Percentiles rank a stretch among this genome's conserved stretches.
These are phyloP conservation scores for Fusarium multiceps DNA, from an alignment of 2,329 filamentous ascomycete genomes.

Conservation along the genomic window DNA sequence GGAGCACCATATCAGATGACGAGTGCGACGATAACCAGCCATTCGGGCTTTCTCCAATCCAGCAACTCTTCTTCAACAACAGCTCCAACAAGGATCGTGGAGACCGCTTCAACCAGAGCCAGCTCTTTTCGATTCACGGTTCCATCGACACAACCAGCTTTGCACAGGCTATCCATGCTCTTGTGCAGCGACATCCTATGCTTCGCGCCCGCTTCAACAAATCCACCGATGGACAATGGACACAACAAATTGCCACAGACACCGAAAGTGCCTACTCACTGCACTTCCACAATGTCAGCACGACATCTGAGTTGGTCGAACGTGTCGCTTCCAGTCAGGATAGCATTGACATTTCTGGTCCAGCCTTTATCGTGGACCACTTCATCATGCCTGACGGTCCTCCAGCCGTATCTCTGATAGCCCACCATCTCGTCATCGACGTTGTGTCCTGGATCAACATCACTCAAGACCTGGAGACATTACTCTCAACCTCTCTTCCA, in stretches of 20 bases:
- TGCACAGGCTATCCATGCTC: slow-evolving; percentile 33
- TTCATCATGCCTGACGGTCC: slow-evolving; percentile 1
- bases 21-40: not conserved
- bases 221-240: slow-evolving; percentile 20
- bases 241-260: slow-evolving; percentile 41
- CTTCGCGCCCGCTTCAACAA: slow-evolving; percentile 50
- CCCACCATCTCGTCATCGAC: slow-evolving; percentile 56
- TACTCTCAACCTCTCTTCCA: slow-evolving; percentile 44
- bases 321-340: slow-evolving; percentile 9
- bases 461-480: slow-evolving; percentile 56
- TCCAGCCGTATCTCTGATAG: slow-evolving; percentile 48
- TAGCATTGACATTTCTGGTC: not conserved
- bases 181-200: slow-evolving; percentile 52
- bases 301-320: not conserved
- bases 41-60: slow-evolving; percentile 58
- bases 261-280: slow-evolving; percentile 36
- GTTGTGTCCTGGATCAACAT: slow-evolving; percentile 60
- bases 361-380: slow-evolving; percentile 14
- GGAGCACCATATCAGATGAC: not conserved
- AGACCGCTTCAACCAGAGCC: slow-evolving; percentile 59
- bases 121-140: slow-evolving; percentile 50
- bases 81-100: slow-evolving; percentile 39
- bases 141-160: slow-evolving; percentile 27
- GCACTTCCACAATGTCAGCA: slow-evolving; percentile 25
- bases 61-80: slow-evolving; percentile 55